Evolutionary conservation across 495 filamentous ascomycete genomes (phyloP).

Genomic region (Talaromyces thailandensis): DNA sequence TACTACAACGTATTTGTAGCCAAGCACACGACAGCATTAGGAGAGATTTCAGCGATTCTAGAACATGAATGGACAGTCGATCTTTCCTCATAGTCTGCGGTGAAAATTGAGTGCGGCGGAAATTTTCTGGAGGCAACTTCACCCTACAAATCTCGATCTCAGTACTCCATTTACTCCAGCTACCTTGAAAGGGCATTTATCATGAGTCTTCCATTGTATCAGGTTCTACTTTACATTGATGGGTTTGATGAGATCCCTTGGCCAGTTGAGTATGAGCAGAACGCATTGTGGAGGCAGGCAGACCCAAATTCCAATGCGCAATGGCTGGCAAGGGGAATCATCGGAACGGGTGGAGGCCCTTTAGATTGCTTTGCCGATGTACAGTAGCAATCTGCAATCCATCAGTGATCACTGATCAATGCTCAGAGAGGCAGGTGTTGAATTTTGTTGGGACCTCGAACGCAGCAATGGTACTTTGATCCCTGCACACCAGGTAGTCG

Average conservation of each 20-base stretch:
- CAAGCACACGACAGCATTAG: neutral
- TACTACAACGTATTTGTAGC: too few relatives aligned
- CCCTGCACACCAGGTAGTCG: neutral
- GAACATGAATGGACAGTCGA: neutral
- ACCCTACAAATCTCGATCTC: neutral
- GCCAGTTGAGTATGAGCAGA: neutral
- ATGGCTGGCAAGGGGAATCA: neutral
- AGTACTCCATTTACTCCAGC: neutral
- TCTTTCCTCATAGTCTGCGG: neutral
- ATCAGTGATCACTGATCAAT: neutral
- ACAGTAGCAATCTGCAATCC: neutral
- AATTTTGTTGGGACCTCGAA: neutral
- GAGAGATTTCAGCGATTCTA: neutral
- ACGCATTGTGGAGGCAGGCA: neutral
- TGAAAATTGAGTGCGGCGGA: neutral
- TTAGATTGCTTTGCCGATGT: neutral
- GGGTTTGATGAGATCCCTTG: neutral
- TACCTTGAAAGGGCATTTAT: neutral
- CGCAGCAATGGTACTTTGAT: neutral
- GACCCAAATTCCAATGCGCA: neutral
- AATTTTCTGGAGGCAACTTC: neutral
- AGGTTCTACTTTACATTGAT: neutral
- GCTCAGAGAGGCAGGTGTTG: neutral
- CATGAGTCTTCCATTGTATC: neutral
- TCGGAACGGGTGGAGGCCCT: neutral